Conservation (phyloP, 345 rosid species). For the Orychophragmus violaceus region DNA sequence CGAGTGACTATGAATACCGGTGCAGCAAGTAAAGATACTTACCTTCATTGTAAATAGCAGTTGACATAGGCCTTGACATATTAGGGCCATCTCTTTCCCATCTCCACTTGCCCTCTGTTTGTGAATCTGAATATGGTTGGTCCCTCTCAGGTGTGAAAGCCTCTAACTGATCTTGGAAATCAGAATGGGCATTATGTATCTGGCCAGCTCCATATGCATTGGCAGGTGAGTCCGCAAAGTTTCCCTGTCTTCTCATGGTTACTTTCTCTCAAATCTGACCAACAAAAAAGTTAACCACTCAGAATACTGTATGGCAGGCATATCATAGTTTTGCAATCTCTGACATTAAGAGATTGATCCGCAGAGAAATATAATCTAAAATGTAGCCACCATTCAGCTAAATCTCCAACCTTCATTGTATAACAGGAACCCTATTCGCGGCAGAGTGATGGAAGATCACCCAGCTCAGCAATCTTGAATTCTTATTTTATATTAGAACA, state of each 20-base stretch:
- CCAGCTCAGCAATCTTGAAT: not conserved
- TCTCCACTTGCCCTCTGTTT: slow-evolving; percentile 57
- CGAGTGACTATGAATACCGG: too few relatives aligned
- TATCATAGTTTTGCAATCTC: not conserved
- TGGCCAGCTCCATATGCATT: slow-evolving; percentile 51
- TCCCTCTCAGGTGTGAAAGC: slow-evolving; percentile 94
- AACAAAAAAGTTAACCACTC: not conserved
- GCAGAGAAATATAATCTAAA: not conserved
- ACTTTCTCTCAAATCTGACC: slow-evolving; percentile 2
- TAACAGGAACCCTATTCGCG: not conserved
- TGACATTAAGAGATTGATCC: not conserved
- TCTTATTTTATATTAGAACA: not conserved
- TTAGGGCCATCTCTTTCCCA: slow-evolving; percentile 74
- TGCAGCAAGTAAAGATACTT: slow-evolving; percentile 15
- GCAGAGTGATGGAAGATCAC: not conserved
- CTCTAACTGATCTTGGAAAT: slow-evolving; percentile 75
- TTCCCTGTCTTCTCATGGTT: slow-evolving; percentile 66
- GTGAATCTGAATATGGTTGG: slow-evolving; percentile 46
- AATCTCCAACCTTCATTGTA: not conserved
- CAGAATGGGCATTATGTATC: slow-evolving; percentile 55
- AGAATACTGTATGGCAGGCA: not conserved
- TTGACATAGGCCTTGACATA: slow-evolving; percentile 45
- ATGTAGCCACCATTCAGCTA: not conserved
- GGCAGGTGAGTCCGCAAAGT: slow-evolving; percentile 50
- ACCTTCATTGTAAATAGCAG: slow-evolving; percentile 58